Evolutionary conservation across 225 moss, liverwort and hornwort species (phyloP).

Genomic region (Lunularia cruciata): DNA sequence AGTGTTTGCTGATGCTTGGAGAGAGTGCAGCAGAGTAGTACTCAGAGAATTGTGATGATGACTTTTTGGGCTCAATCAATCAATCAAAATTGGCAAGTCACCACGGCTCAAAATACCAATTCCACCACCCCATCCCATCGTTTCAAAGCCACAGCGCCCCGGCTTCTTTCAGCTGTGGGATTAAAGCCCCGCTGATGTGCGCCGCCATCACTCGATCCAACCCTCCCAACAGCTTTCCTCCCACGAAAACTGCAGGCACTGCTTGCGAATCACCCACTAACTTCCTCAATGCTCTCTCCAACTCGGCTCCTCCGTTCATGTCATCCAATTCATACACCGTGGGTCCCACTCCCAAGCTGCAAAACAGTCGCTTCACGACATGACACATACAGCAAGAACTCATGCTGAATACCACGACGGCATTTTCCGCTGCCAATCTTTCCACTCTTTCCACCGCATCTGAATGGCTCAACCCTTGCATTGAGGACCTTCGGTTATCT

Average conservation of each 20-base stretch:
- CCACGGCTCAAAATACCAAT: background rate
- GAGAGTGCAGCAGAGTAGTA: constrained; percentile 15
- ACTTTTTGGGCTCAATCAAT: background rate
- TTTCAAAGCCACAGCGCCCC: constrained; percentile 77
- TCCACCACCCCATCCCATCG: constrained; percentile 18
- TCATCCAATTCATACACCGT: constrained; percentile 83
- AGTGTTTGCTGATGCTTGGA: background rate
- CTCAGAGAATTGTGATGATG: no score
- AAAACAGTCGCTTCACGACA: constrained; percentile 83
- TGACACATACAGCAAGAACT: constrained; percentile 91
- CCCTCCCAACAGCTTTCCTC: constrained; percentile 75
- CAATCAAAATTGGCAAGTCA: constrained; percentile 36
- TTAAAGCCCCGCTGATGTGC: constrained; percentile 65
- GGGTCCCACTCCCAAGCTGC: constrained; percentile 80
- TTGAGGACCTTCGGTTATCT: constrained; percentile 38
- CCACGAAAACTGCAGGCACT: constrained; percentile 72
- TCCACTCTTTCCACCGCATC: constrained; percentile 65
- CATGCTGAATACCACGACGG: constrained; percentile 78
- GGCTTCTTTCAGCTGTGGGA: constrained; percentile 77
- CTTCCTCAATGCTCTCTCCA: constrained; percentile 65
- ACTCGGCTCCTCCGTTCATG: constrained; percentile 59
- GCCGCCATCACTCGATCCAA: constrained; percentile 84
- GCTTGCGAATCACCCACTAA: constrained; percentile 51
- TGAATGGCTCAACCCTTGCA: constrained; percentile 50
- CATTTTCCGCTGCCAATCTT: constrained; percentile 72